A percentile compares a stretch with the other conserved stretches of the same genome.
phyloP scores from a whole-genome alignment of 148 eudicot species.

The Mesembryanthemum crystallinum region DNA sequence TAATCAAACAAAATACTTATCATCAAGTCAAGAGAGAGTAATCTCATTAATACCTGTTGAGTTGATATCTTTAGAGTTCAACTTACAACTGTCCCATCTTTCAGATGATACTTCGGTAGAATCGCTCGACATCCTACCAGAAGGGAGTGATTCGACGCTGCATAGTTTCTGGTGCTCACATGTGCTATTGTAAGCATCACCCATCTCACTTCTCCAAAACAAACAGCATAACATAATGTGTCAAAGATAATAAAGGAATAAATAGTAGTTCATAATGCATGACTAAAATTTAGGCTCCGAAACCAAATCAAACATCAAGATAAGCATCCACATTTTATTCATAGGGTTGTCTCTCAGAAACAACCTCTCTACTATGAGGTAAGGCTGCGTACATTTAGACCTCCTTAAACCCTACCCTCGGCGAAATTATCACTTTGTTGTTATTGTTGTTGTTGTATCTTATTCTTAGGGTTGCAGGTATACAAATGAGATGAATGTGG shows the following conservation, averaged over 20 bases:
- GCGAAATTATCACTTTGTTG: too few relatives aligned
- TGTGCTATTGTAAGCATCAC: conserved; percentile 11
- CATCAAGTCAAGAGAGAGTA: not conserved
- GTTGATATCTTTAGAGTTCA: conserved; percentile 20
- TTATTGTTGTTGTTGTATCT: too few relatives aligned
- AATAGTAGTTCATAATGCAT: not conserved
- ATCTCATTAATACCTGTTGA: conserved; percentile 13
- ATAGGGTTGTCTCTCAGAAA: too few relatives aligned
- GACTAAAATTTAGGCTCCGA: not conserved
- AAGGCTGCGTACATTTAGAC: too few relatives aligned
- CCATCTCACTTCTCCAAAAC: conserved; percentile 22
- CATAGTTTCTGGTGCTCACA: conserved; percentile 14
- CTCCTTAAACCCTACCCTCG: too few relatives aligned
- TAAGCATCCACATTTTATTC: not conserved
- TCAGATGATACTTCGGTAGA: conserved; percentile 11
- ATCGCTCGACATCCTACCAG: conserved; percentile 10
- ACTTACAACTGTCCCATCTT: conserved; percentile 25
- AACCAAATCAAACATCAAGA: not conserved
- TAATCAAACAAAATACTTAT: not conserved
- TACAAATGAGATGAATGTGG: not conserved
- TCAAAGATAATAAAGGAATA: not conserved
- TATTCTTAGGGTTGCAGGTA: not conserved
- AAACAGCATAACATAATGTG: not conserved
- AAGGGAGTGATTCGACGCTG: not conserved
- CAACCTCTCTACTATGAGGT: too few relatives aligned